phyloP scores from a whole-genome alignment of 2,329 filamentous ascomycete genomes.

The Rhinocladiella mackenziei region DNA sequence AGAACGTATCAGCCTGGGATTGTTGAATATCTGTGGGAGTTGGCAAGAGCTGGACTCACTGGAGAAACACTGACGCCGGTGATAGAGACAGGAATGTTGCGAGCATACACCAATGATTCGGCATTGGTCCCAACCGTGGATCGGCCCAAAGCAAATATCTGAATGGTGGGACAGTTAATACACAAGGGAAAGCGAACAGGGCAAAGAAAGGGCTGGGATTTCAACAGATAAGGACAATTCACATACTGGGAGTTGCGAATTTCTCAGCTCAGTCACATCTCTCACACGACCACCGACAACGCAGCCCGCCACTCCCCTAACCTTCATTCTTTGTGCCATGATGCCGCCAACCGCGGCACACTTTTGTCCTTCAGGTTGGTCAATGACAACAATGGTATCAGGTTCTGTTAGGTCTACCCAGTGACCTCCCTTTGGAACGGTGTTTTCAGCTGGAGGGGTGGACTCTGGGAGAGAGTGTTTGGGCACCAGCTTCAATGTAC shows the following conservation, averaged over 20 bases:
- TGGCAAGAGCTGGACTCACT: slow-evolving; percentile 34
- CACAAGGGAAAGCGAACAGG: background rate
- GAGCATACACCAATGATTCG: slow-evolving; percentile 41
- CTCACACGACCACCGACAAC: slow-evolving; percentile 66
- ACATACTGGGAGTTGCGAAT: slow-evolving; percentile 55
- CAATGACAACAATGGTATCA: slow-evolving; percentile 61
- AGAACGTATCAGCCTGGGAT: too few relatives aligned
- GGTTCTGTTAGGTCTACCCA: slow-evolving; percentile 63
- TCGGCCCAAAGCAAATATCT: slow-evolving; percentile 44
- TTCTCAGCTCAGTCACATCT: slow-evolving; percentile 59
- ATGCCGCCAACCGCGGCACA: slow-evolving; percentile 75
- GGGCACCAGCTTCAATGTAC: slow-evolving; percentile 52
- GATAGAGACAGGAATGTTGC: slow-evolving; percentile 41
- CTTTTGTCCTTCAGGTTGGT: slow-evolving; percentile 60
- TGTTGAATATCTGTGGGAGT: too few relatives aligned
- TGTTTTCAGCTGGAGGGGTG: slow-evolving; percentile 35
- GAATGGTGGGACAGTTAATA: slow-evolving; percentile 4
- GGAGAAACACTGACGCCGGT: slow-evolving; percentile 41
- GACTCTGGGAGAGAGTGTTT: slow-evolving; percentile 38
- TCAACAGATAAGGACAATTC: slow-evolving; percentile 3
- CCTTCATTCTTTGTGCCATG: slow-evolving; percentile 66
- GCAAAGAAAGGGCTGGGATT: background rate
- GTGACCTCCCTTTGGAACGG: slow-evolving; percentile 58
- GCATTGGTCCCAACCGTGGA: slow-evolving; percentile 46
- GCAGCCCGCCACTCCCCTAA: slow-evolving; percentile 56